Evolutionary conservation across 1,139 yeast species (phyloP).

Genomic region (Nadsonia commutata): DNA sequence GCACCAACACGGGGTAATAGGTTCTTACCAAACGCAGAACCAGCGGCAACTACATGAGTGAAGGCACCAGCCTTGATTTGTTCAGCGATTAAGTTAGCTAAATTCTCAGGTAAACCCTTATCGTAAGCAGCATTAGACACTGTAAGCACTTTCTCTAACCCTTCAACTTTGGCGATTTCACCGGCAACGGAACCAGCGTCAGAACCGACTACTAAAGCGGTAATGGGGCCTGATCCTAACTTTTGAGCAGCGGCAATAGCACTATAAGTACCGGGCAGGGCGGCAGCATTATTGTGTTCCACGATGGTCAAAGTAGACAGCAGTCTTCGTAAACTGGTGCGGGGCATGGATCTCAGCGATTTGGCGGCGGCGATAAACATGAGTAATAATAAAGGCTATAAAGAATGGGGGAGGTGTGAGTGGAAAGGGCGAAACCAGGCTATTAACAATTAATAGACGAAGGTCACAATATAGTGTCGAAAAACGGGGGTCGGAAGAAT

Average conservation of each 20-base stretch:
- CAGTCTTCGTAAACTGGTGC: conserved; percentile 17
- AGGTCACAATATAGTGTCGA: too few relatives aligned
- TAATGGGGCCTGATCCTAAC: conserved; percentile 24
- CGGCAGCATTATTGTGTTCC: conserved; percentile 40
- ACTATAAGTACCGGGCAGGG: conserved; percentile 50
- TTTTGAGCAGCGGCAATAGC: conserved; percentile 28
- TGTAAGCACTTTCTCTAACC: conserved; percentile 25
- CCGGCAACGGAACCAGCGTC: conserved; percentile 22
- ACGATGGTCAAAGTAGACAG: conserved; percentile 61
- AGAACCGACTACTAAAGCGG: conserved; percentile 28
- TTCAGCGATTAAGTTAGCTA: conserved; percentile 28
- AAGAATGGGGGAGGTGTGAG: conserved; percentile 3
- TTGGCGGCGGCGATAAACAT: not conserved
- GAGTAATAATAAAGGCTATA: too few relatives aligned
- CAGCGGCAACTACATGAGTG: conserved; percentile 68
- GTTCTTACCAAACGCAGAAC: conserved; percentile 78
- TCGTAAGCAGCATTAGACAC: conserved; percentile 26
- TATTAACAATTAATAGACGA: too few relatives aligned
- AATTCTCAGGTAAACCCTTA: conserved; percentile 25
- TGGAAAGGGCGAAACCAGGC: conserved; percentile 4
- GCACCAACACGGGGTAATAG: conserved; percentile 82
- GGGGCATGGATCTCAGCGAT: not conserved
- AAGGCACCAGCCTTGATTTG: conserved; percentile 27
- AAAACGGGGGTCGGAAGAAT: too few relatives aligned
- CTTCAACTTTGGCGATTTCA: conserved; percentile 22